Conservation (phyloP, 257 asterid species). For the Nicotiana noctiflora region DNA sequence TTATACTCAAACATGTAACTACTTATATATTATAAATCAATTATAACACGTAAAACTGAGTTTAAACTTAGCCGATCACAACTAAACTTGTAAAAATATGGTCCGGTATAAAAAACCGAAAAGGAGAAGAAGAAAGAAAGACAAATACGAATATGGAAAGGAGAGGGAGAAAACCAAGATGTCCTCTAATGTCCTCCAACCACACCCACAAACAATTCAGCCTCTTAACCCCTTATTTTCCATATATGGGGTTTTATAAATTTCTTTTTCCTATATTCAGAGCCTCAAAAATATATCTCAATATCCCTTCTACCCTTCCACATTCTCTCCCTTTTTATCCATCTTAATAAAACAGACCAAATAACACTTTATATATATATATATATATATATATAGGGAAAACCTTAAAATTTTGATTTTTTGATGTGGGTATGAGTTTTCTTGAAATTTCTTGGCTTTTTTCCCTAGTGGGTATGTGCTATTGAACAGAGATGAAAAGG, state of each 20-base stretch:
- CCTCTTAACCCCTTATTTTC: neutral
- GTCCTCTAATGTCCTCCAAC: constrained; percentile 2
- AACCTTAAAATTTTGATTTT: neutral
- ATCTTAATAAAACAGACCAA: neutral
- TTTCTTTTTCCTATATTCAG: too few species aligned
- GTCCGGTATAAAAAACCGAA: neutral
- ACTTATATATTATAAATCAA: too few species aligned
- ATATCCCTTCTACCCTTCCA: neutral
- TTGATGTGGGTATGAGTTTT: neutral
- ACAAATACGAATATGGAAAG: neutral
- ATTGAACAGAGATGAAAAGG: neutral
- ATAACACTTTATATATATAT: too few species aligned
- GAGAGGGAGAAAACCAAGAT: neutral
- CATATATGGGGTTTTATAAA: neutral
- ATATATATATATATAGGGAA: neutral
- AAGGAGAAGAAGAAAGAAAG: neutral
- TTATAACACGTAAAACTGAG: too few species aligned
- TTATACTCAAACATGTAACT: too few species aligned
- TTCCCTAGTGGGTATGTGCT: neutral
- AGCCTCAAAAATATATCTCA: neutral
- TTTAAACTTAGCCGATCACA: too few species aligned
- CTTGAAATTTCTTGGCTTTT: neutral
- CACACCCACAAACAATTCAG: constrained; percentile 5
- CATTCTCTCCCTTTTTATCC: neutral
- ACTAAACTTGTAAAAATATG: neutral